phyloP scores from a whole-genome alignment of 75 land plant species.

The Pseudotsuga menziesii region DNA sequence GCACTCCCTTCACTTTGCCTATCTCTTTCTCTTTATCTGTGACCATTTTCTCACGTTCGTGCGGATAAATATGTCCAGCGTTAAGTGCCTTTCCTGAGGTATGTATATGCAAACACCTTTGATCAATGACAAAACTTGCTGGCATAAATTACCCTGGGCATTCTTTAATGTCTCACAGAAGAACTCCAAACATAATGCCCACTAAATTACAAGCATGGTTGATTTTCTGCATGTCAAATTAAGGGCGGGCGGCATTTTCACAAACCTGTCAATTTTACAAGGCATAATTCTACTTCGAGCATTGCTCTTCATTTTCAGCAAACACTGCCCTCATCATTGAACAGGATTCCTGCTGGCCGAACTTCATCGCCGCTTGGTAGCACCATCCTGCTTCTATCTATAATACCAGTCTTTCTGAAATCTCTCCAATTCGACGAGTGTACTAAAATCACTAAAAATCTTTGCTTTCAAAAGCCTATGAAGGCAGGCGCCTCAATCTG shows the following conservation, averaged over 20 bases:
- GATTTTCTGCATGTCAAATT: slow-evolving; percentile 9
- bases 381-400: slow-evolving; percentile 1
- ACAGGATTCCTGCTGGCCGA: background rate
- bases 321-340: background rate
- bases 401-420: background rate
- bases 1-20: slow-evolving; percentile 51
- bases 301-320: slow-evolving; percentile 3
- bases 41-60: background rate
- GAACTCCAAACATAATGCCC: slow-evolving; percentile 9
- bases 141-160: too few species aligned
- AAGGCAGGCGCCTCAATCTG: background rate
- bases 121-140: too few species aligned
- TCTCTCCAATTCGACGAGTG: background rate
- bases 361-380: slow-evolving; percentile 2
- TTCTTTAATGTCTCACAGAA: slow-evolving; percentile 1
- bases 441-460: background rate
- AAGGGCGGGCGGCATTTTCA: slow-evolving; percentile 1
- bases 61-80: slow-evolving; percentile 1
- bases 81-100: background rate
- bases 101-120: background rate
- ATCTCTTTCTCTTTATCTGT: slow-evolving; percentile 18
- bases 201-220: slow-evolving; percentile 9
- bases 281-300: slow-evolving; percentile 7
- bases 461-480: background rate
- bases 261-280: slow-evolving; percentile 4